A percentile compares a stretch with the other conserved stretches of the same genome.
Evolutionary conservation across 2,329 filamentous ascomycete genomes (phyloP).

Genomic region (Aspergillus pseudotamarii): DNA sequence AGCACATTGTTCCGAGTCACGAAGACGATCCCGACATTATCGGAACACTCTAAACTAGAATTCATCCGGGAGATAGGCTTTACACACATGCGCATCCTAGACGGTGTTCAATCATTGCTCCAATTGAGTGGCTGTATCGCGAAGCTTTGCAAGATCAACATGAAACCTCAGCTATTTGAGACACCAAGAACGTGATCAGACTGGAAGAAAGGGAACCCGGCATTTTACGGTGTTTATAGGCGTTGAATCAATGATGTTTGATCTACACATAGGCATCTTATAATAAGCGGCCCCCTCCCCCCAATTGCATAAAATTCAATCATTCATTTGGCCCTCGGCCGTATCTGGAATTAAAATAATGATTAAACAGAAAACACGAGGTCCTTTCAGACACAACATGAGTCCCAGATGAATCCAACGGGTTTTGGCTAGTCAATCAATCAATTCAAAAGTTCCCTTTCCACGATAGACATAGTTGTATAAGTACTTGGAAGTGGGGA

Average conservation of each 20-base stretch:
- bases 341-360: not conserved
- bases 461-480: no score
- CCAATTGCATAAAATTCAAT: not conserved
- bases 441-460: no score
- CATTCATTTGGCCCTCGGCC: not conserved
- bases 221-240: slow-evolving; percentile 31
- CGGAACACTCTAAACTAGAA: slow-evolving; percentile 92
- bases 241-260: slow-evolving; percentile 5
- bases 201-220: slow-evolving; percentile 10
- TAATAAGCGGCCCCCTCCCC: not conserved
- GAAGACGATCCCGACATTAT: slow-evolving; percentile 88
- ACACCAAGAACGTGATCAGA: slow-evolving; percentile 38
- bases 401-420: not conserved
- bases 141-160: slow-evolving; percentile 90
- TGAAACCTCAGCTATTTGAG: slow-evolving; percentile 83
- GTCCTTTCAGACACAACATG: not conserved
- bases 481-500: no score
- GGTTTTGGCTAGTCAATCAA: not conserved
- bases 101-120: slow-evolving; percentile 91
- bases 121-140: slow-evolving; percentile 93
- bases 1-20: slow-evolving; percentile 99
- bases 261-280: not conserved
- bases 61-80: slow-evolving; percentile 99
- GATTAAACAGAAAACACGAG: not conserved
- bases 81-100: slow-evolving; percentile 98